These are phyloP conservation scores for Beauveria asiatica DNA, from an alignment of 2,329 filamentous ascomycete species.

Conservation along the genomic window DNA sequence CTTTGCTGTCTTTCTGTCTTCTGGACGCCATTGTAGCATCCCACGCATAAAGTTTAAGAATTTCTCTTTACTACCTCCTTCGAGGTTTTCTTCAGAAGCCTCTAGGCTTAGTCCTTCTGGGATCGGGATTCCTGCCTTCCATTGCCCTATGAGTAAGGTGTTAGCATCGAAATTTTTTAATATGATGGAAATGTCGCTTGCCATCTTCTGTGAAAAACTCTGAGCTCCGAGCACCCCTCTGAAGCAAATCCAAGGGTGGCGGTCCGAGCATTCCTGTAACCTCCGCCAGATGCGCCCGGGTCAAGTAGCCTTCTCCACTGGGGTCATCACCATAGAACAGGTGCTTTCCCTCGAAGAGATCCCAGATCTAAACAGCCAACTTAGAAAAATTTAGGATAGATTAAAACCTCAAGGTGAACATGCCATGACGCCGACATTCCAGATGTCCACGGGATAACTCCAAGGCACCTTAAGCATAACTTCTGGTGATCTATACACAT, in stretches of 20 bases:
- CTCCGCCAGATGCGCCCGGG: constrained; percentile 18
- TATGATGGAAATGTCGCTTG: neutral
- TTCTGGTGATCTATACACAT: constrained; percentile 19
- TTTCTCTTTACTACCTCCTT: constrained; percentile 9
- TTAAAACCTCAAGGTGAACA: neutral
- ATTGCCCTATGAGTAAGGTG: neutral
- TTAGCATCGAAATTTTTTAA: too few relatives aligned
- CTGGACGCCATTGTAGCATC: constrained; percentile 21
- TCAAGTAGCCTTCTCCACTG: neutral
- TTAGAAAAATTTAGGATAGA: too few relatives aligned
- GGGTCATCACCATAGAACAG: too few relatives aligned
- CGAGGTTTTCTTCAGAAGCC: neutral
- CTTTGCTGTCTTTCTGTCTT: constrained; percentile 18
- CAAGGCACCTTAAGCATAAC: constrained; percentile 18
- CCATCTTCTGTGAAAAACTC: constrained; percentile 12
- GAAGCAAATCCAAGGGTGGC: constrained; percentile 15
- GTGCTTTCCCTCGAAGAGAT: too few relatives aligned
- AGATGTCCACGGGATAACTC: constrained; percentile 19
- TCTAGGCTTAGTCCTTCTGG: neutral
- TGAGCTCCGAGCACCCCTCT: constrained; percentile 8
- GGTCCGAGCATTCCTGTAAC: constrained; percentile 17
- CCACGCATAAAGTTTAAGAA: constrained; percentile 17
- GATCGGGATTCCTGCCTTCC: neutral
- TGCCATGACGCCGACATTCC: constrained; percentile 18
- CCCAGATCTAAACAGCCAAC: too few relatives aligned